Evolutionary conservation across 306 rosid species (phyloP).

Genomic region (Coriaria nepalensis): DNA sequence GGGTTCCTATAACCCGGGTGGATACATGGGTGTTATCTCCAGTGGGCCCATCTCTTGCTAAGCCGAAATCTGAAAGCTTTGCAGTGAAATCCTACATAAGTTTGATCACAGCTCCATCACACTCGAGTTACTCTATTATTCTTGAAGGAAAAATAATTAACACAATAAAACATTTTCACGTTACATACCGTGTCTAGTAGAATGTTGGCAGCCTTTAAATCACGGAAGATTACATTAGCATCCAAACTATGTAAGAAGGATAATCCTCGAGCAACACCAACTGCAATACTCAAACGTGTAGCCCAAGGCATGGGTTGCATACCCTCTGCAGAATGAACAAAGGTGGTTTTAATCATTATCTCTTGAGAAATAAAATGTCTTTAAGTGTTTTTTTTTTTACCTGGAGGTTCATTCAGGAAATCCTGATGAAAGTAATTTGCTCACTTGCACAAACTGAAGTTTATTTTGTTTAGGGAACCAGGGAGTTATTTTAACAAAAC

Average conservation of each 20-base stretch:
- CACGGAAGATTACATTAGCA: slow-evolving; percentile 79
- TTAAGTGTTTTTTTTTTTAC: background rate
- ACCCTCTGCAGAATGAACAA: slow-evolving; percentile 46
- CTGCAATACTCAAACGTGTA: slow-evolving; percentile 52
- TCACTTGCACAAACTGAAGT: too few relatives aligned
- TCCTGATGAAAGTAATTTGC: background rate
- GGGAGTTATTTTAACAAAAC: background rate
- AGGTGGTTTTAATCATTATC: slow-evolving; percentile 3
- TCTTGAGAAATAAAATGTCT: background rate
- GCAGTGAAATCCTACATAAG: slow-evolving; percentile 60
- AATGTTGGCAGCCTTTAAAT: slow-evolving; percentile 85
- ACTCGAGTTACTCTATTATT: slow-evolving; percentile 2
- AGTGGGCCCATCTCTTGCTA: slow-evolving; percentile 97
- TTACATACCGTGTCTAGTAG: slow-evolving; percentile 70
- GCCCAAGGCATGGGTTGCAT: slow-evolving; percentile 74
- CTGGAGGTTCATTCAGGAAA: background rate
- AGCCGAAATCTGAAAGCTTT: slow-evolving; percentile 83
- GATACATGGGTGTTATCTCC: slow-evolving; percentile 97
- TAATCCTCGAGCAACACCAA: slow-evolving; percentile 63
- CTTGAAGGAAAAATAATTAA: background rate
- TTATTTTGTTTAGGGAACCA: background rate
- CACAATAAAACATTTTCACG: slow-evolving; percentile 5
- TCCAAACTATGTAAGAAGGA: slow-evolving; percentile 61
- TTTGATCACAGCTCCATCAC: slow-evolving; percentile 11
- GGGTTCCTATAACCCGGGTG: slow-evolving; percentile 77